Base-by-base conservation (phyloP, 164 flowering plant genomes). In the Magnolia officinalis region DNA sequence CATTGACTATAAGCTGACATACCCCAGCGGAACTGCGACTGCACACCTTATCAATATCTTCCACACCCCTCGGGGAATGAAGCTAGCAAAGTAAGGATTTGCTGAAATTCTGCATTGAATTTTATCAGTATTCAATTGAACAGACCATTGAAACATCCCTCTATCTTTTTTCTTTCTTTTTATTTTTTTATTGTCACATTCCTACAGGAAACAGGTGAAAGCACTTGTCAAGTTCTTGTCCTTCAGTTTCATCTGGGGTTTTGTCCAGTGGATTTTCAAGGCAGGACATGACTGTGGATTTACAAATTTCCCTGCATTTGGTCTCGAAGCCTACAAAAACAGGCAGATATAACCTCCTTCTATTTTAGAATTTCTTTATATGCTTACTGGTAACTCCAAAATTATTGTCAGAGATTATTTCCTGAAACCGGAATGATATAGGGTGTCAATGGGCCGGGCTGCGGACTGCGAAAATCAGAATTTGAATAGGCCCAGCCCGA, bases 1-100 rank as follows among this genome's bases (percentile, higher is more conserved):
- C 37, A 64, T 88, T 8, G 89, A 90, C 82, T 89, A 84, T 83
- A 89, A 87, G 76, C 80, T 90, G 74, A 86, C 81, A 1, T 90
- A 86, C 74, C 94, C 94, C 18, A 88, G 94, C 77, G 92, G 92
- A 0, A 88, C 90, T 51, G 92, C 92, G 6, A 88, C 92, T 77
- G 93, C 93, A 58, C 81, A 83, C 74, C 87, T 90, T 18, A 87
- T 88, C 83, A 90, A 90, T 82, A 82, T 90, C 71, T 88, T 90
- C 80, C 93, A 88, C 75, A 88, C 91, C 20, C 89, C 93, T 63
- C 75, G 79, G 51, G 93, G 93, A 71, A 88, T 87, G 49, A 85
- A 86, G 65, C 75, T 87, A 61, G 93, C 88, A 21, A 88, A 83
- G 94, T 87, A 82, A 80, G 20, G 23, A 4, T 11, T 14, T 68